Evolutionary conservation across 1,284 basidiomycete species (phyloP), one percentile per base, ranked within the genome.

Genomic region (Fomitiporia mediterranea): DNA sequence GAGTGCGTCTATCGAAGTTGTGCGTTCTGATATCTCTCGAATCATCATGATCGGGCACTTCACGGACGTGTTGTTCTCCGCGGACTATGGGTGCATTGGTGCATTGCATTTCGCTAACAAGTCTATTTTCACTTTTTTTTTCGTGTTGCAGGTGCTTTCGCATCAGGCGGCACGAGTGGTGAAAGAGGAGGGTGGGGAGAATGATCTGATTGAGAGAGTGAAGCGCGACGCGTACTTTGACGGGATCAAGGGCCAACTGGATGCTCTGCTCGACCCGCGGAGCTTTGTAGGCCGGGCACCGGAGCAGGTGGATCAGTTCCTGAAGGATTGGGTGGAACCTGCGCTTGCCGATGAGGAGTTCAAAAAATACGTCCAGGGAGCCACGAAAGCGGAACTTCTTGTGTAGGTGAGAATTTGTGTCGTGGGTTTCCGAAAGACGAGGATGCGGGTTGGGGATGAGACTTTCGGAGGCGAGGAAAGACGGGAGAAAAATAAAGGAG

Each of bases 151-250:
- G 85, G 83, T 90, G 9, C 79, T 98, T n/a, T 97, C 94, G 11
- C 96, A 99, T 71, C 86, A 98, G 71, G 97, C 97, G 0, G 95
- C 86, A 0, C 79, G 89, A 58, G 93, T 96, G 67, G 96, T 99
- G 62, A 99, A 99, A 74, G 82, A 95, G 62, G 83, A 96, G 62
- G 97, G 97, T 7, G 81, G 91, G 30, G 91, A 96, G 71, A 99
- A 99, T 72, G 96, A 99, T 72, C 77, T 99, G 44, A 97, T 99
- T 67, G 89, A 90, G 42, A 84, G 97, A 38, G 82, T 99, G 61
- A 78, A 77, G 63, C 71, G 72, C 53, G 85, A 90, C 65, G 62
- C 77, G 51, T 82, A 83, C 68, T 83, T 84, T 63, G 78, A 82
- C 63, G 71, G 76, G 13, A 86, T 90, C 71, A 82, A 82, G 62